Base-by-base conservation (phyloP, 139 green algal species). In the Chlorella vulgaris region DNA sequence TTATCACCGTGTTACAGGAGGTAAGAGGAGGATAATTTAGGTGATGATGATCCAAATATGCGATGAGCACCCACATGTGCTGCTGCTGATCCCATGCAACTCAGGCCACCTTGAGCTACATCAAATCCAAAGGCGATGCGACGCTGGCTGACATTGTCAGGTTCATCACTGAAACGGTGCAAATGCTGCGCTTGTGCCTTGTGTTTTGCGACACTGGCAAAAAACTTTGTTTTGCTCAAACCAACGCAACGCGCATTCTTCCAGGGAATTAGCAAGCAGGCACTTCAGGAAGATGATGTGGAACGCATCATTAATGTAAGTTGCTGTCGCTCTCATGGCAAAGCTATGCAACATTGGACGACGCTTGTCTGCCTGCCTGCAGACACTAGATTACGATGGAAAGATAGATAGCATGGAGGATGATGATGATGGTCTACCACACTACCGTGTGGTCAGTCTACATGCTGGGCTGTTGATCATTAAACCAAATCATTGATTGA, bases 371-470 rank as follows among this genome's bases (percentile, higher is more conserved):
- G 10, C 40, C 18, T 18, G 3, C 10, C 3, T 97, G 26, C 83
- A 94, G 55, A 96, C 92, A 13, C 86, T 98, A 1, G 82, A 95
- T 28, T 96, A 92, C 66, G 93, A 98, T 81, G 89, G 91, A 21
- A 83, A 83, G 29, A 80, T 97, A 50, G 92, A 96, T 58, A 36
- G 53, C 3, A 33, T 92, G n/a, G 86, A 87, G 29, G 65, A 61
- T 61, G 83, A 91, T 22, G 88, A 90, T 40, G 87, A 86, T 40
- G 78, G 51, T 21, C 61, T 68, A 19, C 68, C 82, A 24, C 63
- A 76, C 58, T 86, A 89, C 61, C 66, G 80, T 7, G 74, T 60
- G 79, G 79, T 79, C n/a, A n/a, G 8, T 36, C n/a, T 28, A 40
- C 42, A 7, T 19, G 2, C 29, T 55, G 68, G 10, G 19, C 13